phyloP scores from a whole-genome alignment of 139 green algal genomes.

The Chlamydomonas incerta region DNA sequence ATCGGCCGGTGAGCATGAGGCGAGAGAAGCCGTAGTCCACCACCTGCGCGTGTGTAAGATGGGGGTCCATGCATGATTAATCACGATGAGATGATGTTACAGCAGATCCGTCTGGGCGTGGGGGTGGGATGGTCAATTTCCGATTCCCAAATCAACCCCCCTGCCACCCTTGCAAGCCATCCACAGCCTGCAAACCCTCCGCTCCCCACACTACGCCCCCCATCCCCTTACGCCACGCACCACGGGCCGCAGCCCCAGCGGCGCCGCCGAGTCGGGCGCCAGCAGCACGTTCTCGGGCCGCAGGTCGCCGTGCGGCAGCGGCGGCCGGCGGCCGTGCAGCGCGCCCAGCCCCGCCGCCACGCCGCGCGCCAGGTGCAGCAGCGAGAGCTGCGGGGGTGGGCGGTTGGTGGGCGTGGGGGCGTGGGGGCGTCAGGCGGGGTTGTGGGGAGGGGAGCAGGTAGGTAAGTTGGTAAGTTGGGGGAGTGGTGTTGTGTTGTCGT shows the following conservation, averaged over 20 bases:
- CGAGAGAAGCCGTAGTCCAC: slow-evolving; percentile 7
- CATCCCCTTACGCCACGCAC: neutral
- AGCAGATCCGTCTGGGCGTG: no score
- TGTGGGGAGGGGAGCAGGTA: no score
- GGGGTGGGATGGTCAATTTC: neutral
- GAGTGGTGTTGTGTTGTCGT: no score
- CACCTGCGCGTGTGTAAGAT: neutral
- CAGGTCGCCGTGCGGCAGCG: slow-evolving; percentile 81
- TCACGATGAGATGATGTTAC: no score
- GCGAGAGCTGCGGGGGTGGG: neutral
- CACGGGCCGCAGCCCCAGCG: slow-evolving; percentile 1
- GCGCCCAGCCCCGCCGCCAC: slow-evolving; percentile 63
- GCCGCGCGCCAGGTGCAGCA: slow-evolving; percentile 26
- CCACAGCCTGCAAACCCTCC: no score
- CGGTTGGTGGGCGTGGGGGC: neutral
- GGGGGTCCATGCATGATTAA: no score
- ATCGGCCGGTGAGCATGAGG: slow-evolving; percentile 6
- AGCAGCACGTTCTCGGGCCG: slow-evolving; percentile 87
- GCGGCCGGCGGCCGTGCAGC: slow-evolving; percentile 65
- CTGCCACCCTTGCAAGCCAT: no score
- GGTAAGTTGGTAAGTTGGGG: no score
- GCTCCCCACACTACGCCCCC: no score
- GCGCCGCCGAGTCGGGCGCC: neutral
- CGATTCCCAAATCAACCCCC: neutral
- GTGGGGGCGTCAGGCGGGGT: no score